A percentile compares a stretch with the other conserved stretches of the same genome.
Evolutionary conservation across 345 rosid genomes (phyloP).

Genomic region (Brassica carinata): DNA sequence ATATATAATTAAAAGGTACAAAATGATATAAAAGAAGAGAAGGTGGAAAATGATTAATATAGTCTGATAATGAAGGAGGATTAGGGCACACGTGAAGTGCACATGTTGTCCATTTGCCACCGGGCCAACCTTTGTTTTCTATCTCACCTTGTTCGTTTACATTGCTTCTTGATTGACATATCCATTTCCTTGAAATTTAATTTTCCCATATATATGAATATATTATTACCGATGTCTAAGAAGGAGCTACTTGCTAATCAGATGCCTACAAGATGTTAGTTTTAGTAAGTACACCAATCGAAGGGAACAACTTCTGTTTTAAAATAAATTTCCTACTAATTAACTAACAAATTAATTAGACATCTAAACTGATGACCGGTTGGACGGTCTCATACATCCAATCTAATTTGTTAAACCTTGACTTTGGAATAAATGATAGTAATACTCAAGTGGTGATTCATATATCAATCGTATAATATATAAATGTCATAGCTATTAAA

Average conservation of each 20-base stretch:
- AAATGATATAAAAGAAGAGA: not conserved
- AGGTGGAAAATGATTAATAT: not conserved
- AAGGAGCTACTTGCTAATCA: not conserved
- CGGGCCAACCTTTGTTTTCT: slow-evolving; percentile 31
- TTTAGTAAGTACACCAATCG: not conserved
- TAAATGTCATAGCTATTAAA: not conserved
- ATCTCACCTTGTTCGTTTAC: slow-evolving; percentile 3
- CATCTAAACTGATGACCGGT: not conserved
- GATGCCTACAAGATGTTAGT: not conserved
- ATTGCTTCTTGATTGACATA: slow-evolving; percentile 10
- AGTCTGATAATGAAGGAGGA: slow-evolving; percentile 18
- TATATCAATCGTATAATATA: not conserved
- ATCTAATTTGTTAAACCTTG: not conserved
- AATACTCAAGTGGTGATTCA: not conserved
- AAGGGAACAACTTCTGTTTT: too few relatives aligned
- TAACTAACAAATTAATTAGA: not conserved
- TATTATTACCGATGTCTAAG: not conserved
- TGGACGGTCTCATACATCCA: not conserved
- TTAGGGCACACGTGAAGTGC: slow-evolving; percentile 23
- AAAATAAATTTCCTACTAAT: too few relatives aligned
- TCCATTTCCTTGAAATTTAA: not conserved
- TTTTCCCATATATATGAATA: not conserved
- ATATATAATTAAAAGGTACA: not conserved
- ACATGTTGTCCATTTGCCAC: slow-evolving; percentile 22
- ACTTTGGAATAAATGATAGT: not conserved